Evolutionary conservation across 2,329 filamentous ascomycete species (phyloP).

Genomic region (Aaosphaeria arxii): DNA sequence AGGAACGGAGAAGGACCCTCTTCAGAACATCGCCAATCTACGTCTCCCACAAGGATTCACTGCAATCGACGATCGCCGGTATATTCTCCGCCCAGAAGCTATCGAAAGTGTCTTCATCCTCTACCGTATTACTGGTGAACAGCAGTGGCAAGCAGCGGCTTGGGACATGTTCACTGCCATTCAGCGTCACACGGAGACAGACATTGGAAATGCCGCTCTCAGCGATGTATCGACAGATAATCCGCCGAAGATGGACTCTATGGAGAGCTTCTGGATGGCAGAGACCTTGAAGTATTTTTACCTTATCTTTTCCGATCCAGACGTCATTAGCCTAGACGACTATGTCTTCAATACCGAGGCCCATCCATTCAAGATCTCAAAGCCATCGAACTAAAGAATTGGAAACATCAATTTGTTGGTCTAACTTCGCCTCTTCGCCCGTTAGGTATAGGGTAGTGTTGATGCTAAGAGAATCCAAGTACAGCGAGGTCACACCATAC

Average conservation of each 20-base stretch:
- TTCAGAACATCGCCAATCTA: slow-evolving; percentile 36
- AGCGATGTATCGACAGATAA: slow-evolving; percentile 40
- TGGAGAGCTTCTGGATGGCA: slow-evolving; percentile 51
- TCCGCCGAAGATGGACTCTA: slow-evolving; percentile 40
- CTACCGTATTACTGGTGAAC: slow-evolving; percentile 58
- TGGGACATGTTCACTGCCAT: slow-evolving; percentile 53
- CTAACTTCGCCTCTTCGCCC: no score
- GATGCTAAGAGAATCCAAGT: no score
- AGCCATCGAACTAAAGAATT: neutral
- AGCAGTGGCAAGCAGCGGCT: slow-evolving; percentile 42
- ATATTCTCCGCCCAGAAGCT: slow-evolving; percentile 54
- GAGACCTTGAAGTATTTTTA: slow-evolving; percentile 53
- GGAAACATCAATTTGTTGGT: no score
- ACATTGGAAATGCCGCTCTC: slow-evolving; percentile 46
- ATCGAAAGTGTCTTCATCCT: slow-evolving; percentile 62
- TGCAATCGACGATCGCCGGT: slow-evolving; percentile 42
- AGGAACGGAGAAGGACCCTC: slow-evolving; percentile 23
- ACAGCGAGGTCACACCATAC: no score
- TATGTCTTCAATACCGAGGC: slow-evolving; percentile 49
- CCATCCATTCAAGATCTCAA: slow-evolving; percentile 41
- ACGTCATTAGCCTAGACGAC: slow-evolving; percentile 44
- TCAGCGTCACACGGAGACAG: slow-evolving; percentile 40
- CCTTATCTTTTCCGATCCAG: slow-evolving; percentile 44
- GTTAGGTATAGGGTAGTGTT: no score
- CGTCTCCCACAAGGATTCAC: slow-evolving; percentile 45